These are phyloP conservation scores for Sedum album DNA, from an alignment of 164 flowering plant species.

Conservation along the genomic window DNA sequence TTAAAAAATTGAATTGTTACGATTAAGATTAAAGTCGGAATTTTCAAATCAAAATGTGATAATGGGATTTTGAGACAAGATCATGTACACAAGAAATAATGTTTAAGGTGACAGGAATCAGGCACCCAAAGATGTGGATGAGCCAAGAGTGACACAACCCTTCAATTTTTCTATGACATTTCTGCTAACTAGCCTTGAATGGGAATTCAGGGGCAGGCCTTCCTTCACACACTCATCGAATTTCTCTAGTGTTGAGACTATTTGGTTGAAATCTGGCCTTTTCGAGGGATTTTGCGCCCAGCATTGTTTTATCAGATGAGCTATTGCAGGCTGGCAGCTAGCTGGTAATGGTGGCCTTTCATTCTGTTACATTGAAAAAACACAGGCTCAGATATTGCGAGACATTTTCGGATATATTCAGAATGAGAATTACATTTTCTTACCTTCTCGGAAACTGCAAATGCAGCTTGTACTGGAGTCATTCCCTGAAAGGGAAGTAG, in stretches of 20 bases:
- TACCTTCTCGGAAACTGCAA: slow-evolving; percentile 92
- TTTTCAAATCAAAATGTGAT: too few relatives aligned
- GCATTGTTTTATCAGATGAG: slow-evolving; percentile 78
- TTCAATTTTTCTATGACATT: slow-evolving; percentile 51
- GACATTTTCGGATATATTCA: background rate
- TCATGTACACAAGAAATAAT: background rate
- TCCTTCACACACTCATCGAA: slow-evolving; percentile 77
- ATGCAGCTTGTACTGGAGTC: slow-evolving; percentile 98
- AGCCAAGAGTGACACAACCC: slow-evolving; percentile 49
- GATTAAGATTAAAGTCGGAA: too few relatives aligned
- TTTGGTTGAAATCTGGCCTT: slow-evolving; percentile 78
- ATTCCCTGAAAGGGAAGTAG: slow-evolving; percentile 92
- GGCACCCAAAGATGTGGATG: slow-evolving; percentile 64
- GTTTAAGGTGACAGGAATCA: slow-evolving; percentile 17
- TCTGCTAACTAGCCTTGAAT: slow-evolving; percentile 31
- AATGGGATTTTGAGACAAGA: too few relatives aligned
- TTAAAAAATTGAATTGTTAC: too few relatives aligned
- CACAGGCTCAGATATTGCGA: background rate
- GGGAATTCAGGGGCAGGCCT: slow-evolving; percentile 62
- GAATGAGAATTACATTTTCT: background rate
- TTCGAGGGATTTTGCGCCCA: slow-evolving; percentile 87
- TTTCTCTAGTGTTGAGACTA: slow-evolving; percentile 65
- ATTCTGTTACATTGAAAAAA: slow-evolving; percentile 38
- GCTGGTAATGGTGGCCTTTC: slow-evolving; percentile 80
- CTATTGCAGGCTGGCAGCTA: slow-evolving; percentile 76